Base-by-base conservation (phyloP, 176 grass and related monocot species). In the barley (Hordeum vulgare) region DNA sequence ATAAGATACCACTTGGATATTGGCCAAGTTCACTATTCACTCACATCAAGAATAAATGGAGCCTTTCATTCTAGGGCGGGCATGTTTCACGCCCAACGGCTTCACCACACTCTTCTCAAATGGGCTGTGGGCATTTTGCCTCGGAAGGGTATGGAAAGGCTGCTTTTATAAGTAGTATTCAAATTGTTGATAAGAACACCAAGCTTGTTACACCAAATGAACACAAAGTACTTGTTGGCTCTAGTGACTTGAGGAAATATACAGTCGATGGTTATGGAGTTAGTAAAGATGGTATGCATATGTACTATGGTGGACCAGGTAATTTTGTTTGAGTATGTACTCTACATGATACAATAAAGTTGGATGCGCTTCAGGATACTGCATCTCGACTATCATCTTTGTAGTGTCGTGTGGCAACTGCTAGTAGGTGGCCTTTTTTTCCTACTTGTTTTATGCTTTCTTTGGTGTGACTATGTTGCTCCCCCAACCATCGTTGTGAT, bases 41-140 rank as follows among this genome's bases (percentile, higher is more conserved):
- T 40, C 0, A 1, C 58, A 4, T 87, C 18, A 57, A 15, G 1
- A 59, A 71, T 5, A 67, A 56, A 20, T 74, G 57, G 1, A n/a
- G 21, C 4, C 33, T 7, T 20, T 29, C 41, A 5, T 25, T 20
- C 11, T 42, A 23, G 23, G 83, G 83, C 0, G 83, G 83, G 18
- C 14, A 13, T 1, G 70, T 63, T 33, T 24, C 11, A 15, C 53
- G 28, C 0, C 69, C 76, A 0, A 49, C 56, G 0, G 54, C 51
- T 10, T 56, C 34, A n/a, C 31, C 29, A 8, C 18, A 72, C 1
- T 67, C 66, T 40, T 60, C 41, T 28, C 39, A 8, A 7, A 86
- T 90, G 61, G 87, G 87, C 0, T 82, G 88, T 34, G 88, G 88
- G 0, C 88, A 70, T 47, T 89, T 89, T 28, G 82, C 88, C 2